Evolutionary conservation across 1,284 basidiomycete genomes (phyloP).

Genomic region (Tylopilus sp.): DNA sequence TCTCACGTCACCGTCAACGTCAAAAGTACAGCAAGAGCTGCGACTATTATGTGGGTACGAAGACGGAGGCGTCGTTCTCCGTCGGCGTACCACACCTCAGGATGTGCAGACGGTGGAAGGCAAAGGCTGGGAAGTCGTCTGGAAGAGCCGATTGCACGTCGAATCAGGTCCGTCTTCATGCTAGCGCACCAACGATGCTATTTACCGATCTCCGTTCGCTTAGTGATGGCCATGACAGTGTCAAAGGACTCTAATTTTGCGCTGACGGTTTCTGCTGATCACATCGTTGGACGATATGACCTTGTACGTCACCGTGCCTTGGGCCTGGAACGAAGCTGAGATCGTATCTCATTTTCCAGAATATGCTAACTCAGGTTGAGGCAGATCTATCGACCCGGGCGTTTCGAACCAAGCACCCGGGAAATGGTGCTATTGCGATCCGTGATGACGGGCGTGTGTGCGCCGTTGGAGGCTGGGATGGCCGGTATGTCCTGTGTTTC

Average conservation of each 20-base stretch:
- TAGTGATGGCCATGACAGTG: slow-evolving; percentile 85
- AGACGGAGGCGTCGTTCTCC: slow-evolving; percentile 72
- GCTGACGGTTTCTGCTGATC: slow-evolving; percentile 81
- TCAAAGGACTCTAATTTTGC: slow-evolving; percentile 60
- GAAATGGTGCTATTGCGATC: slow-evolving; percentile 73
- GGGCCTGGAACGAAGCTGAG: background rate
- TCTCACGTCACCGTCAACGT: slow-evolving; percentile 33
- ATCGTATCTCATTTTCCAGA: slow-evolving; percentile 2
- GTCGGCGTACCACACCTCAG: slow-evolving; percentile 44
- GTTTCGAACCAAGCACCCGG: slow-evolving; percentile 73
- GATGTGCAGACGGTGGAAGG: slow-evolving; percentile 62
- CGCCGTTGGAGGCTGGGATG: slow-evolving; percentile 88
- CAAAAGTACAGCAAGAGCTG: slow-evolving; percentile 41
- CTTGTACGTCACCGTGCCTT: slow-evolving; percentile 37
- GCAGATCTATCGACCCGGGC: slow-evolving; percentile 22
- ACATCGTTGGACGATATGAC: slow-evolving; percentile 71
- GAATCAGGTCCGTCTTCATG: slow-evolving; percentile 67
- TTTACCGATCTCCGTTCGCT: background rate
- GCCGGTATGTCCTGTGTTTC: slow-evolving; percentile 53
- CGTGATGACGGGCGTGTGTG: slow-evolving; percentile 74
- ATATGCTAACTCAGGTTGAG: slow-evolving; percentile 12
- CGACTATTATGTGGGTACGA: slow-evolving; percentile 76
- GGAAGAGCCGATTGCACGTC: slow-evolving; percentile 70
- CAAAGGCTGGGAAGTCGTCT: slow-evolving; percentile 68
- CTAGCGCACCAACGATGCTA: background rate